These are phyloP conservation scores for Arabidopsis hybrid DNA, from an alignment of 441 rosid species.

Conservation along the genomic window DNA sequence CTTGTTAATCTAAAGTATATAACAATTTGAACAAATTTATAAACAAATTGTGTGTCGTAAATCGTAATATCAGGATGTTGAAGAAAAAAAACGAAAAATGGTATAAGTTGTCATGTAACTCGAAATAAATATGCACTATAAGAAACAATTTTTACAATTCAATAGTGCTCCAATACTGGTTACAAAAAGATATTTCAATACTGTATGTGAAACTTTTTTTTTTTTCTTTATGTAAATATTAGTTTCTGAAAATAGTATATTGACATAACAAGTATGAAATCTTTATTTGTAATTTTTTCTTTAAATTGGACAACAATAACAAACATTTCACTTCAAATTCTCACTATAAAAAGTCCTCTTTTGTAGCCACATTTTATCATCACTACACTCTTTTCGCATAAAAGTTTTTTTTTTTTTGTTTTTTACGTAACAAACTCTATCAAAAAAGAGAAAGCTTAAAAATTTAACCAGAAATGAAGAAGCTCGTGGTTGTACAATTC, in stretches of 20 bases:
- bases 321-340: neutral
- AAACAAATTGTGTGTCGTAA: too few relatives aligned
- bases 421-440: too few relatives aligned
- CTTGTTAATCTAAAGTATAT: too few relatives aligned
- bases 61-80: too few relatives aligned
- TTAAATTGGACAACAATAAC: neutral
- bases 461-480: neutral
- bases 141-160: too few relatives aligned
- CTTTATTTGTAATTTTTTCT: too few relatives aligned
- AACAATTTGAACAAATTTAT: too few relatives aligned
- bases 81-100: too few relatives aligned
- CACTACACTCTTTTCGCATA: neutral
- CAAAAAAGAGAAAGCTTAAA: neutral
- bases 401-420: too few relatives aligned
- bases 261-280: neutral
- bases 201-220: neutral
- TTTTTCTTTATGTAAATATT: neutral
- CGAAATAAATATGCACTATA: too few relatives aligned
- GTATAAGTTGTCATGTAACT: too few relatives aligned
- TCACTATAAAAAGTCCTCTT: slow-evolving; percentile 18
- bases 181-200: neutral
- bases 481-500: slow-evolving; percentile 8
- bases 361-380: neutral
- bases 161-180: too few relatives aligned
- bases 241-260: neutral